Evolutionary conservation across 2,329 filamentous ascomycete species (phyloP).

Genomic region (Fusarium sp.): DNA sequence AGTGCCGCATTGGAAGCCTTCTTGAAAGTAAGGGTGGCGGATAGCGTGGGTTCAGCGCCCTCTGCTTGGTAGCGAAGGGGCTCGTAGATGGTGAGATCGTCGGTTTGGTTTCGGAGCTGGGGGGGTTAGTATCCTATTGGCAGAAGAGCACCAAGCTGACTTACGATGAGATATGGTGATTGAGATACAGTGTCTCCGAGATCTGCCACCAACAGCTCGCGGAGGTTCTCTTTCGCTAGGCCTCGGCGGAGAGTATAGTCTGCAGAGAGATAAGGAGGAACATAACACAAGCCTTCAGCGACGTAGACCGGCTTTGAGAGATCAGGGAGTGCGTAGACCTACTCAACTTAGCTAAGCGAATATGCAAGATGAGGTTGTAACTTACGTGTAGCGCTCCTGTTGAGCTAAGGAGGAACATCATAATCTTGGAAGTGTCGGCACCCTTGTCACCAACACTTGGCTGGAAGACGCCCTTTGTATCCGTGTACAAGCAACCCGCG

Average conservation of each 20-base stretch:
- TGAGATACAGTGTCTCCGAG: slow-evolving; percentile 80
- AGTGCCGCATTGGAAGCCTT: slow-evolving; percentile 78
- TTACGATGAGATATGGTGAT: slow-evolving; percentile 84
- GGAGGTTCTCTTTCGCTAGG: slow-evolving; percentile 77
- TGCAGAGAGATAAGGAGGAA: slow-evolving; percentile 79
- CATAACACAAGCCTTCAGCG: slow-evolving; percentile 80
- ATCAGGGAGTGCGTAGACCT: slow-evolving; percentile 83
- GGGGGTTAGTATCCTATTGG: not conserved
- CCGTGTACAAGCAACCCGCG: slow-evolving; percentile 85
- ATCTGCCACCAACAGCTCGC: slow-evolving; percentile 85
- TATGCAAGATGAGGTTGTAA: slow-evolving; percentile 26
- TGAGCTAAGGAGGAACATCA: slow-evolving; percentile 82
- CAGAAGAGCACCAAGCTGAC: slow-evolving; percentile 42
- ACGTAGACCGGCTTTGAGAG: slow-evolving; percentile 78
- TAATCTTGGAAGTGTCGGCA: slow-evolving; percentile 59
- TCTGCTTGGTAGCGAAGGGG: slow-evolving; percentile 69
- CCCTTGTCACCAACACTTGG: slow-evolving; percentile 53
- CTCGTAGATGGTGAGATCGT: slow-evolving; percentile 90
- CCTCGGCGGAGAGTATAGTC: slow-evolving; percentile 78
- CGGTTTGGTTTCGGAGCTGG: slow-evolving; percentile 79
- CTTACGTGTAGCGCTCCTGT: slow-evolving; percentile 81
- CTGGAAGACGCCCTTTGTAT: slow-evolving; percentile 68
- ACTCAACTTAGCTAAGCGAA: slow-evolving; percentile 14
- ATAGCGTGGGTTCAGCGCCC: slow-evolving; percentile 55
- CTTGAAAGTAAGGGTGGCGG: slow-evolving; percentile 75